phyloP scores from a whole-genome alignment of 2,329 filamentous ascomycete genomes.

The Pseudocercospora pini-densiflorae region DNA sequence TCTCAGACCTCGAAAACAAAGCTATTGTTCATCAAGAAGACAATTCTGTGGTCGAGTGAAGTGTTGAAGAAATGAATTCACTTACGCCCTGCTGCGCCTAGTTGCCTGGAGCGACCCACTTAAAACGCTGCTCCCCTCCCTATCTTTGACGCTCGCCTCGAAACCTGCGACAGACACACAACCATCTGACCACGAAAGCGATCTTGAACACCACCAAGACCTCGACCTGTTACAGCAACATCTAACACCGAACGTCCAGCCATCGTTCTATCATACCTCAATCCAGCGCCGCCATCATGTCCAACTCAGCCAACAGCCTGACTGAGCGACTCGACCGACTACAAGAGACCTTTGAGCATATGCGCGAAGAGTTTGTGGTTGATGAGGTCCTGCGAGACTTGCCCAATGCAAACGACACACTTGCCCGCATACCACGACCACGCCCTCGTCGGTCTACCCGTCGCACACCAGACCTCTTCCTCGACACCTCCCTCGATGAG shows the following conservation, averaged over 20 bases:
- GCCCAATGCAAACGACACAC: neutral
- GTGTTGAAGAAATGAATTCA: neutral
- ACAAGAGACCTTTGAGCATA: neutral
- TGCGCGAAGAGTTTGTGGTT: neutral
- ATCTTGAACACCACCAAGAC: neutral
- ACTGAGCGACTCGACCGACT: neutral
- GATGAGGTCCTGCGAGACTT: neutral
- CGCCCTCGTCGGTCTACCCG: neutral
- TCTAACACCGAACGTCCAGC: neutral
- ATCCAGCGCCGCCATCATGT: neutral
- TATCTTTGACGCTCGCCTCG: neutral
- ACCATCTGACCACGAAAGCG: neutral
- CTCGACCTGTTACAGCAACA: neutral
- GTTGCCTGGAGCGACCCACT: neutral
- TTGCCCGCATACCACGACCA: neutral
- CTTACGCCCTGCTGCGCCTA: neutral
- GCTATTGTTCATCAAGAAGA: neutral
- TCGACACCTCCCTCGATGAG: slow-evolving; percentile 10
- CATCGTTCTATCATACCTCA: neutral
- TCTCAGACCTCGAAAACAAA: neutral
- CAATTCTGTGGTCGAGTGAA: neutral
- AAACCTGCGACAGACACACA: neutral
- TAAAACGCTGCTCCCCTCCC: neutral
- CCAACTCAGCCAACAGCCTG: neutral
- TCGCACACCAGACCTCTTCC: neutral